Evolutionary conservation across 306 rosid genomes (phyloP).

Genomic region (Spatholobus suberectus): DNA sequence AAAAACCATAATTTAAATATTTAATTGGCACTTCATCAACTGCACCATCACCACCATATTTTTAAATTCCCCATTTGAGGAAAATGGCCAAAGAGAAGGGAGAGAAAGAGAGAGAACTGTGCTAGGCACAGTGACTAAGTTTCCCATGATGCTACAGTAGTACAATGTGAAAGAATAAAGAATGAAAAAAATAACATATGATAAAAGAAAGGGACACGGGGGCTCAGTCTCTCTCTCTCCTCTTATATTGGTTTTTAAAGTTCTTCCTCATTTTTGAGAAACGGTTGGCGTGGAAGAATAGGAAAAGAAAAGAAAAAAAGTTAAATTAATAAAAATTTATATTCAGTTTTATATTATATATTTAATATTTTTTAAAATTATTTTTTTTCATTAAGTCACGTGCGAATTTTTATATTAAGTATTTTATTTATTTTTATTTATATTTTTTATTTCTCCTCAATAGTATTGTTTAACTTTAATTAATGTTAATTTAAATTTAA

Average conservation of each 20-base stretch:
- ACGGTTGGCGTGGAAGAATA: background rate
- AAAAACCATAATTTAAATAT: background rate
- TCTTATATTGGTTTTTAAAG: background rate
- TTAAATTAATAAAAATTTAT: background rate
- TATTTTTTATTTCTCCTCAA: too few relatives aligned
- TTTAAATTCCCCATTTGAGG: conserved; percentile 34
- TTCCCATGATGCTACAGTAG: conserved; percentile 45
- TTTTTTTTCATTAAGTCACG: background rate
- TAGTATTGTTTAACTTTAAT: too few relatives aligned
- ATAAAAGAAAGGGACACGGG: conserved; percentile 11
- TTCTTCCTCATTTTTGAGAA: background rate
- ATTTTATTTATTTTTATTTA: too few relatives aligned
- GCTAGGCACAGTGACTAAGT: conserved; percentile 42
- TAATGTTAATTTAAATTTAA: too few relatives aligned
- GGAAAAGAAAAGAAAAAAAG: background rate
- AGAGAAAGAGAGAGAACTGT: conserved; percentile 29
- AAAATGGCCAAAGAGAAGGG: conserved; percentile 5
- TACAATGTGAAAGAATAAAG: conserved; percentile 36
- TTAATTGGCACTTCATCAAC: conserved; percentile 44
- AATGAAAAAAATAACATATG: background rate
- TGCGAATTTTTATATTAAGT: too few relatives aligned
- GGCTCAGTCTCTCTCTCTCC: background rate
- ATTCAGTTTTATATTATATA: background rate
- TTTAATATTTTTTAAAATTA: background rate
- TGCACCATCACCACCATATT: conserved; percentile 35